phyloP scores from a whole-genome alignment of 371 early-diverging fungal genomes.

The Parasitella parasitica region DNA sequence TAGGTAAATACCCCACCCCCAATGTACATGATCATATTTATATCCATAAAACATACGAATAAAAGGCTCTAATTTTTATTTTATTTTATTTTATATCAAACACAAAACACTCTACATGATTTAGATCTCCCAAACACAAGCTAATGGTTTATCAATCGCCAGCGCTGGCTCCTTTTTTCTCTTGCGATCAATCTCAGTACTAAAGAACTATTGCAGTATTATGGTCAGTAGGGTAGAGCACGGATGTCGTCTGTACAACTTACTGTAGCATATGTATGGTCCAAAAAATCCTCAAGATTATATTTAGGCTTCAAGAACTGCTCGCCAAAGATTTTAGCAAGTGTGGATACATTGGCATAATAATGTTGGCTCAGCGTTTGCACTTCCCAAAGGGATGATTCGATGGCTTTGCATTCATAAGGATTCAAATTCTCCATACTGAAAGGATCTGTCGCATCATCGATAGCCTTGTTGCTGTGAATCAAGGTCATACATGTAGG shows the following conservation, averaged over 20 bases:
- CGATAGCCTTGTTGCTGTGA: conserved; percentile 56
- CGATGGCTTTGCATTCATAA: conserved; percentile 74
- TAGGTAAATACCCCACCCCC: background rate
- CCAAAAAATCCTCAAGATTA: conserved; percentile 91
- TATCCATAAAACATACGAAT: background rate
- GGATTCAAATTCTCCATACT: conserved; percentile 68
- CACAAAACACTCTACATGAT: too few species aligned
- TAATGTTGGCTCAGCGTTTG: conserved; percentile 82
- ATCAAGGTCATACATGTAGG: conserved; percentile 86
- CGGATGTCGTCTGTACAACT: too few species aligned
- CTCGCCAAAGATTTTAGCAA: conserved; percentile 84
- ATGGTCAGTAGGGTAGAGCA: too few species aligned
- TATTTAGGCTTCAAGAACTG: conserved; percentile 84
- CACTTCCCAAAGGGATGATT: conserved; percentile 93
- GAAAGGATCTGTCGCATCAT: conserved; percentile 67
- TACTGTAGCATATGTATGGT: conserved; percentile 84
- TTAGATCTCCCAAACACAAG: conserved; percentile 36
- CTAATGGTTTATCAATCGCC: conserved; percentile 58
- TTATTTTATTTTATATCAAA: too few species aligned
- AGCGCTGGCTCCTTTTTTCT: conserved; percentile 72
- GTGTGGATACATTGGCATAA: conserved; percentile 77
- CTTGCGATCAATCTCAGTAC: conserved; percentile 63
- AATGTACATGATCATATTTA: background rate
- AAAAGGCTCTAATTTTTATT: background rate
- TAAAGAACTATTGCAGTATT: conserved; percentile 66